These are phyloP conservation scores for Mariannaea elegans DNA, from an alignment of 2,329 filamentous ascomycete species.

Conservation along the genomic window DNA sequence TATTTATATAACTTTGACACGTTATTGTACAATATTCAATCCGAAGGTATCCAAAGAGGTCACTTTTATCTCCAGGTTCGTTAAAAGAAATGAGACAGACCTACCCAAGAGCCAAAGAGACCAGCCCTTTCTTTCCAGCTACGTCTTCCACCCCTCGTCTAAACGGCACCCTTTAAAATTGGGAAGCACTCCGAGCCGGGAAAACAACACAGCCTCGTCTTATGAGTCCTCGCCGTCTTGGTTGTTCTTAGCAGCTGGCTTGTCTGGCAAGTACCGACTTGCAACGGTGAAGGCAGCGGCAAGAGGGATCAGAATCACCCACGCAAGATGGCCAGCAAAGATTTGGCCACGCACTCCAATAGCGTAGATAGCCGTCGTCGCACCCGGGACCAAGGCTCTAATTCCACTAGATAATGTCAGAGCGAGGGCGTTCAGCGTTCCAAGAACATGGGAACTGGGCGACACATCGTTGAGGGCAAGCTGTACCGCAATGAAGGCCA, in stretches of 20 bases:
- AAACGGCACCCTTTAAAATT: no score
- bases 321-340: slow-evolving; percentile 64
- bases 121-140: no score
- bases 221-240: slow-evolving; percentile 20
- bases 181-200: no score
- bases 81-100: no score
- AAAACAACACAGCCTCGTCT: no score
- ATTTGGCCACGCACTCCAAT: slow-evolving; percentile 69
- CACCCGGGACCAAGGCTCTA: slow-evolving; percentile 71
- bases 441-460: slow-evolving; percentile 70
- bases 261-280: slow-evolving; percentile 41
- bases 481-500: slow-evolving; percentile 77
- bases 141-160: no score
- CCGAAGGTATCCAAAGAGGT: no score
- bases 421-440: slow-evolving; percentile 72
- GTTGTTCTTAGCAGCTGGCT: slow-evolving; percentile 27
- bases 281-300: slow-evolving; percentile 39
- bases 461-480: slow-evolving; percentile 79
- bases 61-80: no score
- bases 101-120: no score
- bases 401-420: slow-evolving; percentile 69
- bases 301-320: slow-evolving; percentile 46
- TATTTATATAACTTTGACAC: no score
- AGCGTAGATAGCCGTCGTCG: slow-evolving; percentile 75
- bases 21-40: no score